Conservation (phyloP, 2,329 filamentous ascomycete genomes). For the Knoxdaviesia proteae region DNA sequence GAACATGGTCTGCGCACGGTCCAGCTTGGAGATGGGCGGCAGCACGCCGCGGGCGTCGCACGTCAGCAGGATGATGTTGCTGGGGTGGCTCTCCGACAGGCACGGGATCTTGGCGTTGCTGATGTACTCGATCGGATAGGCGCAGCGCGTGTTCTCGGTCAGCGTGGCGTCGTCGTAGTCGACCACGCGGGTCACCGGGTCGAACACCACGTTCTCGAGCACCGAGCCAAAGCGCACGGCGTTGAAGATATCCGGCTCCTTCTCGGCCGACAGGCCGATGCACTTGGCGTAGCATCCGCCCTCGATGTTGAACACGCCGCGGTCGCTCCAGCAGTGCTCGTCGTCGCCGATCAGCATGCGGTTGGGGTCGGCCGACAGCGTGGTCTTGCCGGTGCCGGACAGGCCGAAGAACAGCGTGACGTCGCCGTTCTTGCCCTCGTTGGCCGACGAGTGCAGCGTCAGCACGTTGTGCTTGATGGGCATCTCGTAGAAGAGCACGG, state of each 20-base stretch:
- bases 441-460: conserved; percentile 94
- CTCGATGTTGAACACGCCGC: conserved; percentile 97
- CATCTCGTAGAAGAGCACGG: conserved; percentile 99
- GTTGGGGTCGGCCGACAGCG: conserved; percentile 89
- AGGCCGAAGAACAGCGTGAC: conserved; percentile 99
- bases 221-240: conserved; percentile 95
- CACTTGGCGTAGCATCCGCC: conserved; percentile 99
- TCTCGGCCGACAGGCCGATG: conserved; percentile 91
- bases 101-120: conserved; percentile 97
- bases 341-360: conserved; percentile 93
- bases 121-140: conserved; percentile 99
- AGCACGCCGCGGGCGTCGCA: conserved; percentile 96
- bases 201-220: conserved; percentile 96
- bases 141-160: conserved; percentile 93
- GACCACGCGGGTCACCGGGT: conserved; percentile 69
- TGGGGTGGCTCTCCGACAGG: conserved; percentile 66
- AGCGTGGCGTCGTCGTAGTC: conserved; percentile 91
- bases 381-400: conserved; percentile 97
- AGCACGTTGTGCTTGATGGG: conserved; percentile 98
- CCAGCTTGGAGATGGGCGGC: conserved; percentile 92
- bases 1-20: conserved; percentile 95
- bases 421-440: conserved; percentile 84
- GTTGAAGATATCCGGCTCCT: conserved; percentile 94
- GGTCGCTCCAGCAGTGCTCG: conserved; percentile 98
- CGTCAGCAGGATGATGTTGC: conserved; percentile 94